Evolutionary conservation across 2,329 filamentous ascomycete species (phyloP), one percentile per base, ranked within the genome.

Genomic region (Coleophoma eucalyptorum): DNA sequence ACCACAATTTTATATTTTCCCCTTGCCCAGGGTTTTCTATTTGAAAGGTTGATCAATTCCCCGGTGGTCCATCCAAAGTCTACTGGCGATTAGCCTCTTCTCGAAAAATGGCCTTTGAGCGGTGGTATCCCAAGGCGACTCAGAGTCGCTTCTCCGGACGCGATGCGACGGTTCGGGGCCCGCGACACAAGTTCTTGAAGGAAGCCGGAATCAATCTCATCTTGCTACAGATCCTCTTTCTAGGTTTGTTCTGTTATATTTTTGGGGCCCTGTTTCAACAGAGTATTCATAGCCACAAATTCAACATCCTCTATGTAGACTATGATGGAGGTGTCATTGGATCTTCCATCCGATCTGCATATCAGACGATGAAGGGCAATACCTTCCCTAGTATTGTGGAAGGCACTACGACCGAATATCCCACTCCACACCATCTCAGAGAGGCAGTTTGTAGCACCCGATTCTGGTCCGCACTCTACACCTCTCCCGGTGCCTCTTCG

Each of bases 241-340:
- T 63, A 11, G 53, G 46, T 1, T 43, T 59, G 6, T 56, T 63
- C 15, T 50, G 35, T n/a, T 71, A 69, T 34, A 60, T 71, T 16
- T 70, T 68, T 35, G 69, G 69, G 1, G 50, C 66, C 1, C 46
- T 65, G 0, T 69, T 62, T 20, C 48, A 64, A 12, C 58, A 61
- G 13, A 48, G 41, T 0, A 37, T 50, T 3, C 61, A 63, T 48
- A 65, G 77, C 16, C 67, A 66, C 3, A 65, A 68, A 0, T 64
- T 86, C 7, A 72, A 70, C 3, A 71, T 87, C 8, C 76, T 79
- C 53, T 75, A 86, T 2, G 82, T 87, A 26, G 80, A 86, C 62
- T 84, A 86, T 55, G 83, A 87, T 61, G 78, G 77, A 4, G 72
- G 73, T 43, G 61, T 72, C 3, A 56, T 73, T 38, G 69, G 70